Evolutionary conservation across 352 stramenopile species (phyloP), one percentile per base, ranked within the genome.

Genomic region (Elongisporangium senticosum): DNA sequence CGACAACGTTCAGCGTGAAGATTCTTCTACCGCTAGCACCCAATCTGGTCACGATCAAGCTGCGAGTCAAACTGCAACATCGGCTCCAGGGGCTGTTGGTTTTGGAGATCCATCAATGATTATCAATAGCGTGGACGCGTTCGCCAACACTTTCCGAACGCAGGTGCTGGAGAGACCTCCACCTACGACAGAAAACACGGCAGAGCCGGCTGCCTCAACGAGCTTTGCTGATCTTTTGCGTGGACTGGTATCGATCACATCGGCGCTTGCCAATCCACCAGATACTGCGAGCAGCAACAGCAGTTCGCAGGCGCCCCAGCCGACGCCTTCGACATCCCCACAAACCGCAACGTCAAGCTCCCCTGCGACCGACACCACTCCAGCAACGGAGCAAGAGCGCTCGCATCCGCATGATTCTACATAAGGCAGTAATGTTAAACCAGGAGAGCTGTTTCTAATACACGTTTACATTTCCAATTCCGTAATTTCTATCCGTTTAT

Each of bases 21-120:
- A 17, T 43, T 43, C 33, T 17, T 43, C 33, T 15, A 17, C 33
- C 13, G 33, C 33, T 39, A 13, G 28, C 10, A 39, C 3, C 3
- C 58, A 68, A 51, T 33, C 17, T 19, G 52, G 62, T 4, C 47
- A 39, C 37, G 40, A 19, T n/a, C 24, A 61, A 28, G 19, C 28
- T 19, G 11, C 53, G 2, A 26, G 22, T 14, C 49, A 21, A 20
- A 47, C 21, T 56, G 19, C 4, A 17, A 5, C 21, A n/a, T 28
- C 52, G 19, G 24, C 51, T 21, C 13, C 19, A 28, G 24, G 24
- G 15, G 17, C 20, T 52, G 22, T n/a, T 43, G 33, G 10, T 17
- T 43, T 43, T 43, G 33, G 33, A 43, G 33, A 43, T 43, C 33
- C 33, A 17, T 43, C 33, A 10, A 43, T 17, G 33, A 43, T 43